Percentiles rank a stretch among this genome's conserved stretches.
Evolutionary conservation across 805 yeast genomes (phyloP).

Genomic region (Schizosaccharomyces osmophilus): DNA sequence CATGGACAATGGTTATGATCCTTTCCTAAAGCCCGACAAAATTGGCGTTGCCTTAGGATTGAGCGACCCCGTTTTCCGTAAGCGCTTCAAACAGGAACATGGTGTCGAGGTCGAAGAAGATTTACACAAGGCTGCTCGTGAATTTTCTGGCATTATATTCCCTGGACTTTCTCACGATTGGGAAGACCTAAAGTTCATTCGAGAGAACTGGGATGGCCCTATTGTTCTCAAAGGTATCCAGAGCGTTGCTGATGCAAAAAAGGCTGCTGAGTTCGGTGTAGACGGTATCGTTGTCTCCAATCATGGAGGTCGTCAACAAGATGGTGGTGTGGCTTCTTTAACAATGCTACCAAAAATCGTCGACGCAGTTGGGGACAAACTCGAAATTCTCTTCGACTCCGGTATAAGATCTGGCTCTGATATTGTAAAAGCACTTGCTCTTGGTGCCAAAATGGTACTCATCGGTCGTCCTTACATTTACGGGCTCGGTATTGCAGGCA

Average conservation of each 20-base stretch:
- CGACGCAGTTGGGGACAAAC: constrained; percentile 13
- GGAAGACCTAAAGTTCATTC: constrained; percentile 7
- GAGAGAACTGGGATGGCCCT: constrained; percentile 8
- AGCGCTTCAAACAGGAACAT: constrained; percentile 7
- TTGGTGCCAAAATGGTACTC: constrained; percentile 39
- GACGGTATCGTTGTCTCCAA: constrained; percentile 50
- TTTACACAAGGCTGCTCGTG: background rate
- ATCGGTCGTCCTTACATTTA: constrained; percentile 38
- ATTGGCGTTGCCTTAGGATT: constrained; percentile 11
- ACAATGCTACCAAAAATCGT: constrained; percentile 31
- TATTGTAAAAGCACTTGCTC: constrained; percentile 31
- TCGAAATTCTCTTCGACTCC: constrained; percentile 35
- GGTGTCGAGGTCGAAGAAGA: constrained; percentile 3
- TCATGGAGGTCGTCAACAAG: constrained; percentile 51
- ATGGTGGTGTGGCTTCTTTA: constrained; percentile 33
- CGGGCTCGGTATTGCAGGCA: constrained; percentile 40
- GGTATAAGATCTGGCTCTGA: constrained; percentile 42
- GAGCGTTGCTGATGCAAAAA: constrained; percentile 38
- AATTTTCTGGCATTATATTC: constrained; percentile 34
- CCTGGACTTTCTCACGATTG: constrained; percentile 6
- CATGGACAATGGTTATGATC: constrained; percentile 11
- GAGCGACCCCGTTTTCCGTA: constrained; percentile 11
- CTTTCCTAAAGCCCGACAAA: constrained; percentile 9
- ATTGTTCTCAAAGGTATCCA: constrained; percentile 45
- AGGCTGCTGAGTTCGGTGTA: constrained; percentile 38